phyloP scores from a whole-genome alignment of 768 basidiomycete genomes.

The Cystobasidium ongulense region DNA sequence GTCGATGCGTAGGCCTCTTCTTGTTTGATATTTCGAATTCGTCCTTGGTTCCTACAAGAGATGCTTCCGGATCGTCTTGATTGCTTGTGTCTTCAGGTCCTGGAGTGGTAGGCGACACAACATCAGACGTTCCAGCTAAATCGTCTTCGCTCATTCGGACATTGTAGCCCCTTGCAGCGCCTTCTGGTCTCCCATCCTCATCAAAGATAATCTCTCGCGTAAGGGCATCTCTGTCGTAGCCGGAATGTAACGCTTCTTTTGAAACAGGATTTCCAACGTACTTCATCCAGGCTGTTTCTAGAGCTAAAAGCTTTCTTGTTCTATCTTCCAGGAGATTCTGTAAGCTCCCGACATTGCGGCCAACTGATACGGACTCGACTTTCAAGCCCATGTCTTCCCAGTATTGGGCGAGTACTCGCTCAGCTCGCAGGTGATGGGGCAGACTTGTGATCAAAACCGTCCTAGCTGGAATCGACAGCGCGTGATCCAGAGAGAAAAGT shows the following conservation, averaged over 20 bases:
- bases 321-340: conserved; percentile 66
- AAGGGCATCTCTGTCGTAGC: conserved; percentile 62
- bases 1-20: conserved; percentile 65
- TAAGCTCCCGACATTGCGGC: conserved; percentile 68
- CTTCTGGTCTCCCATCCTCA: conserved; percentile 30
- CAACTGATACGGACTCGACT: conserved; percentile 87
- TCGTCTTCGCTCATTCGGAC: conserved; percentile 47
- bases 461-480: conserved; percentile 86
- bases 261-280: conserved; percentile 88
- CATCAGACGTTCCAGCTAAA: conserved; percentile 45
- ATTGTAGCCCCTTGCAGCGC: not conserved
- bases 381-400: conserved; percentile 69
- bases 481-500: conserved; percentile 85
- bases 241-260: conserved; percentile 44
- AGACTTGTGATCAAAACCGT: conserved; percentile 81
- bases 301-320: conserved; percentile 65
- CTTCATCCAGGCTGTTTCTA: conserved; percentile 78
- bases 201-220: conserved; percentile 43
- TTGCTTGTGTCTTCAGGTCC: not conserved
- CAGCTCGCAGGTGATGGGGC: conserved; percentile 74
- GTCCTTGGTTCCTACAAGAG: conserved; percentile 38
- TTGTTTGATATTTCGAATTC: conserved; percentile 67
- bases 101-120: conserved; percentile 33
- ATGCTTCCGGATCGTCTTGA: conserved; percentile 14
- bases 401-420: conserved; percentile 79